A percentile compares a stretch with the other conserved stretches of the same genome.
These are phyloP conservation scores for Ophiocordyceps australis DNA, from an alignment of 2,329 filamentous ascomycete species.

Conservation along the genomic window DNA sequence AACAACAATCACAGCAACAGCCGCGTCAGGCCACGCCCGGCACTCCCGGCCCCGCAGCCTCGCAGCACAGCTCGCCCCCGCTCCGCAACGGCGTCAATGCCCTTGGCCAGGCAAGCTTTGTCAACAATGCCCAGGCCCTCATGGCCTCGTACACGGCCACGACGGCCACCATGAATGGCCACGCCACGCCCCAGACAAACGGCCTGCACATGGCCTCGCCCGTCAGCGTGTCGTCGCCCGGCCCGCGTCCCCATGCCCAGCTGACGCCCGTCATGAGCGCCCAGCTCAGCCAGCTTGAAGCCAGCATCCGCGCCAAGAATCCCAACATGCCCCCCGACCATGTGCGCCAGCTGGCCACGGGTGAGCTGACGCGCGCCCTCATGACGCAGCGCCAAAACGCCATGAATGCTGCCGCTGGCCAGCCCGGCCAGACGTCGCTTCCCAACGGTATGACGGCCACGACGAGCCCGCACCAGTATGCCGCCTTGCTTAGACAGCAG, in stretches of 20 bases:
- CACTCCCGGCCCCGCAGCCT: conserved; percentile 13
- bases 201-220: conserved; percentile 27
- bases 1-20: conserved; percentile 9
- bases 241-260: conserved; percentile 20
- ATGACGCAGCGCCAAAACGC: conserved; percentile 30
- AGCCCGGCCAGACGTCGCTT: conserved; percentile 25
- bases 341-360: conserved; percentile 29
- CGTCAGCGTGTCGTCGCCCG: conserved; percentile 22
- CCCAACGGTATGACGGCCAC: conserved; percentile 28
- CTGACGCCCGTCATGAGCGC: conserved; percentile 26
- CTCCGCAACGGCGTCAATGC: conserved; percentile 22
- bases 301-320: conserved; percentile 30
- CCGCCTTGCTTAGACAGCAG: conserved; percentile 37
- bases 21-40: conserved; percentile 11
- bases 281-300: conserved; percentile 33
- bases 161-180: conserved; percentile 20
- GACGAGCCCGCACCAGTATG: conserved; percentile 39
- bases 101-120: conserved; percentile 31
- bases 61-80: conserved; percentile 24
- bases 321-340: conserved; percentile 30
- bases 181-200: conserved; percentile 24
- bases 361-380: conserved; percentile 27
- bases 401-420: conserved; percentile 36
- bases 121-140: conserved; percentile 33
- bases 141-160: conserved; percentile 26